Conservation (phyloP, 129 eudicot genomes). For the Heracleum sosnowskyi region DNA sequence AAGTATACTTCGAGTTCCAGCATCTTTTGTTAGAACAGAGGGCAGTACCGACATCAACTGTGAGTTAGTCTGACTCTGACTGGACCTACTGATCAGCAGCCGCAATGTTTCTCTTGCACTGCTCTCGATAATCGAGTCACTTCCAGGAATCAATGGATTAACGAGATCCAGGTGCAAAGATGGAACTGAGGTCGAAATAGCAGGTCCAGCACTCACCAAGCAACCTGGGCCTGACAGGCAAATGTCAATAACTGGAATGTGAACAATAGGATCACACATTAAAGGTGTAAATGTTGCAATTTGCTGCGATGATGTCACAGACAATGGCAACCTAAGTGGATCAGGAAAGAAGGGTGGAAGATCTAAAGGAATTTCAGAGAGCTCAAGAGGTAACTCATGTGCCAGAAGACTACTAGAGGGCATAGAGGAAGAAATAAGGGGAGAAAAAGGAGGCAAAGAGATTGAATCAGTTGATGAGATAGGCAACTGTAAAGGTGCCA, state of each 20-base stretch:
- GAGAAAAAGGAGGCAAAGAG: conserved; percentile 60
- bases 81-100: conserved; percentile 50
- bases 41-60: conserved; percentile 47
- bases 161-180: conserved; percentile 30
- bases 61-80: conserved; percentile 37
- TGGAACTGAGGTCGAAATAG: conserved; percentile 42
- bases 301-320: conserved; percentile 51
- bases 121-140: conserved; percentile 48
- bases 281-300: conserved; percentile 65
- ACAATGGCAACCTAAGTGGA: conserved; percentile 42
- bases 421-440: conserved; percentile 37
- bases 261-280: conserved; percentile 80
- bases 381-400: conserved; percentile 35
- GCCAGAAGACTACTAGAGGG: conserved; percentile 35
- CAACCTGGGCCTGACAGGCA: conserved; percentile 79
- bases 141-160: conserved; percentile 38
- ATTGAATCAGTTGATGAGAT: conserved; percentile 40
- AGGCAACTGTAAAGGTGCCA: conserved; percentile 37
- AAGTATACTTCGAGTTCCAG: conserved; percentile 20
- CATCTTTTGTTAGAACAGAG: conserved; percentile 28
- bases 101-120: conserved; percentile 72
- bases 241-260: conserved; percentile 71
- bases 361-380: conserved; percentile 37
- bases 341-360: conserved; percentile 56
- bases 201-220: conserved; percentile 68